Percentiles rank a stretch among this genome's conserved stretches.
These are phyloP conservation scores for Vinca minor DNA, from an alignment of 257 asterid species.

Conservation along the genomic window DNA sequence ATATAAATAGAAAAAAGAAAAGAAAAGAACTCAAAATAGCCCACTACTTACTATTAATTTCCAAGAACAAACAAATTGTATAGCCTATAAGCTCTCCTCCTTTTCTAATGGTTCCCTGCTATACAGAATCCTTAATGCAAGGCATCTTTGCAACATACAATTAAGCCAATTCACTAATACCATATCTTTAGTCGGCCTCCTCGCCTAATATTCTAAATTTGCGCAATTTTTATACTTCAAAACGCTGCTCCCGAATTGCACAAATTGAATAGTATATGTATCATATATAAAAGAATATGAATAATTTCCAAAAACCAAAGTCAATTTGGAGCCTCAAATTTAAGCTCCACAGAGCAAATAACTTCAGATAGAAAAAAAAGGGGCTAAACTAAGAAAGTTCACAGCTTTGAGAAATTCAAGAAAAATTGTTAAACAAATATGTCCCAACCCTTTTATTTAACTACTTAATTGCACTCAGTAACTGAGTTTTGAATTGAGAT, in stretches of 20 bases:
- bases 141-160: no score
- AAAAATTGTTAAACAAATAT: no score
- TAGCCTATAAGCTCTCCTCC: background rate
- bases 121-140: background rate
- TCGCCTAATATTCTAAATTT: background rate
- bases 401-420: no score
- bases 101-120: background rate
- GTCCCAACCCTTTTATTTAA: no score
- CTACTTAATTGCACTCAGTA: no score
- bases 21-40: no score
- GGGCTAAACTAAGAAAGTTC: background rate
- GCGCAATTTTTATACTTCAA: background rate
- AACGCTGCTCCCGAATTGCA: background rate
- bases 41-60: background rate
- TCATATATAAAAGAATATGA: background rate
- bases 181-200: background rate
- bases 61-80: background rate
- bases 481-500: background rate
- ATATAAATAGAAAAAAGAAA: background rate
- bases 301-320: background rate
- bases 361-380: background rate
- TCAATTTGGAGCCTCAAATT: background rate
- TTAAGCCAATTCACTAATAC: background rate
- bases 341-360: background rate
- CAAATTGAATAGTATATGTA: background rate